A percentile compares a stretch with the other conserved stretches of the same genome.
Evolutionary conservation across 1,284 basidiomycete species (phyloP).

Genomic region (Ceratobasidium theobromae): DNA sequence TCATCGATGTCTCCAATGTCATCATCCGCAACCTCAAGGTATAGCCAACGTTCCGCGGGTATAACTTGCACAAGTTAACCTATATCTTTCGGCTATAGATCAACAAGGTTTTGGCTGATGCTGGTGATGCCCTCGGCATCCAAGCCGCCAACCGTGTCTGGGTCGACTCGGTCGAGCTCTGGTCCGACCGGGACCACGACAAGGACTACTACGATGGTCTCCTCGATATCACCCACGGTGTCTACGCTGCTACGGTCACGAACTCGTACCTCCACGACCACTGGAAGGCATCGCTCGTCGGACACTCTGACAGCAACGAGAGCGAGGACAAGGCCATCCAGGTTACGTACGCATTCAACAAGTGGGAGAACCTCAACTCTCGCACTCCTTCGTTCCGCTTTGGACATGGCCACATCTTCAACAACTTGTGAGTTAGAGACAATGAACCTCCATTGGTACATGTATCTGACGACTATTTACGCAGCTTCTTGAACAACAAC

Average conservation of each 20-base stretch:
- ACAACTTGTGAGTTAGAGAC: conserved; percentile 12
- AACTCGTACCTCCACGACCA: conserved; percentile 49
- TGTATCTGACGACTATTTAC: too few species aligned
- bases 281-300: conserved; percentile 50
- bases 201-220: conserved; percentile 41
- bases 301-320: too few species aligned
- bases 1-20: conserved; percentile 46
- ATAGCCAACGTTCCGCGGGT: conserved; percentile 46
- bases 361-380: conserved; percentile 39
- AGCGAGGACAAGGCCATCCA: conserved; percentile 33
- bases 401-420: conserved; percentile 38
- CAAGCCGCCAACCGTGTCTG: conserved; percentile 50
- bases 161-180: conserved; percentile 50
- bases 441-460: too few species aligned
- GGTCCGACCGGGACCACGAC: conserved; percentile 47
- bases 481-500: conserved; percentile 46
- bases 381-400: conserved; percentile 43
- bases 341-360: conserved; percentile 26
- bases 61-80: neutral
- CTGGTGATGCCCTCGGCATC: conserved; percentile 45
- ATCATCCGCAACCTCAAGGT: conserved; percentile 51
- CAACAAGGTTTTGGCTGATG: conserved; percentile 51
- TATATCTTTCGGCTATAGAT: conserved; percentile 40
- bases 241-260: conserved; percentile 45
- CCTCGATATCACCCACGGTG: conserved; percentile 43